phyloP scores from a whole-genome alignment of 495 filamentous ascomycete species.

The Massariosphaeria phaeospora region DNA sequence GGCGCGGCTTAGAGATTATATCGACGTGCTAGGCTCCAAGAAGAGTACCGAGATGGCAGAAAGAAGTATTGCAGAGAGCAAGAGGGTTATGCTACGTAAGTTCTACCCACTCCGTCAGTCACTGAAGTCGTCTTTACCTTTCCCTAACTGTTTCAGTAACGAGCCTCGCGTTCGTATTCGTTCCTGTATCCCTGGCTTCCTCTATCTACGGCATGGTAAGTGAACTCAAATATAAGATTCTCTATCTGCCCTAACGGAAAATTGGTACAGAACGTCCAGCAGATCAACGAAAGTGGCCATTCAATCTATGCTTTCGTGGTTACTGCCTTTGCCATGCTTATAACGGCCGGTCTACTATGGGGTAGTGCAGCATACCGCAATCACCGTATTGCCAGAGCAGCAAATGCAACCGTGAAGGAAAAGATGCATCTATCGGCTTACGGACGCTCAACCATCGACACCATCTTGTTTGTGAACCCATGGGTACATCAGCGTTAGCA shows the following conservation, averaged over 20 bases:
- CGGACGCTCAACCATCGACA: no score
- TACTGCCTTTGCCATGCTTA: background rate
- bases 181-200: background rate
- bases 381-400: no score
- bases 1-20: background rate
- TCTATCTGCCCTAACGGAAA: background rate
- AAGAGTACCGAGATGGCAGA: conserved; percentile 5
- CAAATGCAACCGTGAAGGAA: no score
- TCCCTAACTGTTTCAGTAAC: background rate
- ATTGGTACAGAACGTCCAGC: background rate
- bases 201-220: conserved; percentile 2
- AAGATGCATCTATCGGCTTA: no score
- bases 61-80: conserved; percentile 3
- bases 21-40: background rate
- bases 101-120: background rate
- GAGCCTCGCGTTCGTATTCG: background rate
- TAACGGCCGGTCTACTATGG: background rate
- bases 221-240: no score
- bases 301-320: background rate
- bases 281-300: conserved; percentile 1
- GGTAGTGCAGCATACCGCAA: background rate
- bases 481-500: no score
- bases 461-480: no score
- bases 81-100: conserved; percentile 1
- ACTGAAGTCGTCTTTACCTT: background rate